Evolutionary conservation across 2,329 filamentous ascomycete species (phyloP), one percentile per base, ranked within the genome.

Genomic region (Scytalidium sp.): DNA sequence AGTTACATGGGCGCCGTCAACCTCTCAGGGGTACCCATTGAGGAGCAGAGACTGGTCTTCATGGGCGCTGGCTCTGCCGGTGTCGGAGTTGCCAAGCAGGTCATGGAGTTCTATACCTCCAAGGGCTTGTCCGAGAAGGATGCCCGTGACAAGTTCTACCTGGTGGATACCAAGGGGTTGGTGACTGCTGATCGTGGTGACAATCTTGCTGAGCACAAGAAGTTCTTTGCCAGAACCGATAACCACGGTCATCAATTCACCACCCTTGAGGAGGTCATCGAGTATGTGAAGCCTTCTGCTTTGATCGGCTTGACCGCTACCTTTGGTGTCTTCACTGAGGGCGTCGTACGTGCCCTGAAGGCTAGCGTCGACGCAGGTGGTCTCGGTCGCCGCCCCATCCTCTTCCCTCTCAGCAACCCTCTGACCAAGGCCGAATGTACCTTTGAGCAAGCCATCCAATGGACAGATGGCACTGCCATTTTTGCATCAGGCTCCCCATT

Each of bases 401-500:
- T 97, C 63, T 97, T 99, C 83, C 93, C 93, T 48, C 85, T 99
- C 41, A 96, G 90, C 71, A 97, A 99, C 75, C 94, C 94, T 45
- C 85, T 92, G 46, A 92, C 87, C 73, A 97, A 97, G 78, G 95
- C 93, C 8, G 94, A 99, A 75, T 97, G 94, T 75, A 96, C 90
- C 15, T 97, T 95, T 64, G 92, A 97, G 76, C 88, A 94, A 66
- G 94, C 94, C 15, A 81, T 97, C 64, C 81, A 84, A 63, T 85
- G 93, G 84, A 97, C 93, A 10, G 88, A 97, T 51, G 93, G 93
- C 54, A 89, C 85, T 49, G 91, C 85, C 62, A 84, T 99, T 67
- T 99, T 99, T 65, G 94, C 94, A 45, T 97, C 91, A 5, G 94
- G 94, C 56, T 96, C 91, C 44, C 94, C 94, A 13, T 97, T 97